Conservation (phyloP, 495 filamentous ascomycete species). For the Barbatosphaeria neglecta region DNA sequence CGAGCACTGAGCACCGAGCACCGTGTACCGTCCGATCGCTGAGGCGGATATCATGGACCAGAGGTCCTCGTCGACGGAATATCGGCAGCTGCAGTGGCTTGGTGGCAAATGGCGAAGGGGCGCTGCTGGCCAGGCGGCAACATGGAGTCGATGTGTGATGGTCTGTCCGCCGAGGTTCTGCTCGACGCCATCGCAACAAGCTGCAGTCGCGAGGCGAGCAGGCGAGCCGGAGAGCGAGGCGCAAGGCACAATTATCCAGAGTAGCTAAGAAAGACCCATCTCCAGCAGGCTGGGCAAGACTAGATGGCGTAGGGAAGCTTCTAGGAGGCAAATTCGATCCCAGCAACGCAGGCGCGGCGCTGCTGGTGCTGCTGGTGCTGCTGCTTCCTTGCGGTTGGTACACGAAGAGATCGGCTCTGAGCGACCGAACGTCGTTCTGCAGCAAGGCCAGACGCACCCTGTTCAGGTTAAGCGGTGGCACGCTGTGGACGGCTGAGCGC, state of each 20-base stretch:
- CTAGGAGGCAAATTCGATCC: too few relatives aligned
- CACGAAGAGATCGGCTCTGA: neutral
- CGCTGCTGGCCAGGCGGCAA: neutral
- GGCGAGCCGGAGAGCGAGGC: neutral
- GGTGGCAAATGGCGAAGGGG: neutral
- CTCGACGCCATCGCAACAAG: neutral
- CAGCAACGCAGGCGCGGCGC: neutral
- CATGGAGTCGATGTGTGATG: neutral
- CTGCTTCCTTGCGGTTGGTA: too few relatives aligned
- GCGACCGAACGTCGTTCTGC: neutral
- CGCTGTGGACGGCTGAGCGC: neutral
- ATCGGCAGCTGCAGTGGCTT: neutral
- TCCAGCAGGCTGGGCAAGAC: too few relatives aligned
- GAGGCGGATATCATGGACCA: neutral
- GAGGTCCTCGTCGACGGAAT: neutral
- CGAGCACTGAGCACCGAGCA: too few relatives aligned
- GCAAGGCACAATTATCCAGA: neutral
- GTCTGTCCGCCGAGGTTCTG: neutral
- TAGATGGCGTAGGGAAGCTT: too few relatives aligned
- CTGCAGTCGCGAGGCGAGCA: neutral
- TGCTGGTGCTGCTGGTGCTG: too few relatives aligned
- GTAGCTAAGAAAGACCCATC: too few relatives aligned
- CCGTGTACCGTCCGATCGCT: conserved; percentile 3
- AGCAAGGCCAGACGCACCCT: neutral
- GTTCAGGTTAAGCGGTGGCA: neutral